Evolutionary conservation across 164 flowering plant genomes (phyloP).

Genomic region (Liquidambar formosana): DNA sequence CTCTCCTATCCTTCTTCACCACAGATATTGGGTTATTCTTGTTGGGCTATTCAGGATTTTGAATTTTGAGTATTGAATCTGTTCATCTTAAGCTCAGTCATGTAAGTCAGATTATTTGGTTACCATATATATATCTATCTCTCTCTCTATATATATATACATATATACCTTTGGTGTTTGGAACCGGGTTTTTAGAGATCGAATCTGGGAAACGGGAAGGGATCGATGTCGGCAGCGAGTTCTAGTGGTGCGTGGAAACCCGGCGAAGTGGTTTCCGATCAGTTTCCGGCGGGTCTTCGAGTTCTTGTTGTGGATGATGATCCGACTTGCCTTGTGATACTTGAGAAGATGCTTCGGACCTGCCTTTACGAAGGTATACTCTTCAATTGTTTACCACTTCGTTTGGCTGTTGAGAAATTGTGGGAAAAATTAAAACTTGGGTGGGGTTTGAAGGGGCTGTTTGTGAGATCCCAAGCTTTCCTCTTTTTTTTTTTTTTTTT

Average conservation of each 20-base stretch:
- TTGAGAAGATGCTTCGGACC: constrained; percentile 72
- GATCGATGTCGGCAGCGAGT: constrained; percentile 33
- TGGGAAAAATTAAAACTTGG: neutral
- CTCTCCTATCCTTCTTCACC: neutral
- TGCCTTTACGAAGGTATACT: constrained; percentile 71
- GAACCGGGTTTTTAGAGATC: constrained; percentile 8
- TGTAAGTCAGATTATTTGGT: constrained; percentile 3
- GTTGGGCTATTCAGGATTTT: constrained; percentile 15
- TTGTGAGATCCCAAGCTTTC: constrained; percentile 4
- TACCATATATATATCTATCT: no score
- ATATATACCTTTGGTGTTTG: neutral
- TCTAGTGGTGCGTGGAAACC: constrained; percentile 33
- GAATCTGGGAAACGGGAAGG: constrained; percentile 34
- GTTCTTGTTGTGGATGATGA: constrained; percentile 95
- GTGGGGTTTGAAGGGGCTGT: neutral
- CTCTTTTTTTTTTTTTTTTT: no score
- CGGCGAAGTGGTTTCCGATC: constrained; percentile 44
- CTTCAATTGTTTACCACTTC: neutral
- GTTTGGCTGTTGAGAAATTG: neutral
- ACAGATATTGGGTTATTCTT: no score
- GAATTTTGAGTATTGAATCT: constrained; percentile 7
- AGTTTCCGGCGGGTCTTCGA: constrained; percentile 81
- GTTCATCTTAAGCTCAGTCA: constrained; percentile 5
- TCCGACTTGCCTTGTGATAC: constrained; percentile 70
- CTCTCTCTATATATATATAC: neutral